phyloP scores from a whole-genome alignment of 2,329 filamentous ascomycete genomes.

The Chrysoporthe puriensis region DNA sequence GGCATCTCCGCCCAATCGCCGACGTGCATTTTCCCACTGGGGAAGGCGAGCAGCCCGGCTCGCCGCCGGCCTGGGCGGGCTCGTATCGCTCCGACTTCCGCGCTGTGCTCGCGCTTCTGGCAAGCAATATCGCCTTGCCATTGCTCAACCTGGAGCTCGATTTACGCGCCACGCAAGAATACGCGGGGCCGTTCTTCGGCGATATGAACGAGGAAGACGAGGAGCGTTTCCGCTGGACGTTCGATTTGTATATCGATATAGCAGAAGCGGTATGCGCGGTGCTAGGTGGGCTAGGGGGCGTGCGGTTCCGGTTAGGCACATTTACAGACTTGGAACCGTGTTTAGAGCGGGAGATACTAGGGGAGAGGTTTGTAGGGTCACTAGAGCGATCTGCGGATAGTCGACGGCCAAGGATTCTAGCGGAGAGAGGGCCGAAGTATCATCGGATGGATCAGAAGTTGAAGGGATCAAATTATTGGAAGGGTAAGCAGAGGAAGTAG shows the following conservation, averaged over 20 bases:
- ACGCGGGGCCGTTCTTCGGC: background rate
- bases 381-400: slow-evolving; percentile 4
- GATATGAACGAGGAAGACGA: background rate
- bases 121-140: background rate
- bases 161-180: background rate
- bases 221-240: slow-evolving; percentile 9
- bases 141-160: slow-evolving; percentile 10
- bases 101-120: slow-evolving; percentile 3
- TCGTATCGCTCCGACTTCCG: slow-evolving; percentile 3
- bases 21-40: background rate
- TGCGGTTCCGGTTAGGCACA: slow-evolving; percentile 11
- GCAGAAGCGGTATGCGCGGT: slow-evolving; percentile 6
- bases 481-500: background rate
- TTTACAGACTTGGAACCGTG: slow-evolving; percentile 9
- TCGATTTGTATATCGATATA: slow-evolving; percentile 8
- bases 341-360: slow-evolving; percentile 13
- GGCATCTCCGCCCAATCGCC: background rate
- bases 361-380: slow-evolving; percentile 12
- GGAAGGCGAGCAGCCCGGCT: background rate
- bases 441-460: slow-evolving; percentile 11
- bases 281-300: background rate
- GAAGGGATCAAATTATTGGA: slow-evolving; percentile 7
- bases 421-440: slow-evolving; percentile 2
- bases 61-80: background rate
- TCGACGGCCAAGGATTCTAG: background rate